Evolutionary conservation across 352 stramenopile genomes (phyloP).

Genomic region (Phytophthora cryptogea): DNA sequence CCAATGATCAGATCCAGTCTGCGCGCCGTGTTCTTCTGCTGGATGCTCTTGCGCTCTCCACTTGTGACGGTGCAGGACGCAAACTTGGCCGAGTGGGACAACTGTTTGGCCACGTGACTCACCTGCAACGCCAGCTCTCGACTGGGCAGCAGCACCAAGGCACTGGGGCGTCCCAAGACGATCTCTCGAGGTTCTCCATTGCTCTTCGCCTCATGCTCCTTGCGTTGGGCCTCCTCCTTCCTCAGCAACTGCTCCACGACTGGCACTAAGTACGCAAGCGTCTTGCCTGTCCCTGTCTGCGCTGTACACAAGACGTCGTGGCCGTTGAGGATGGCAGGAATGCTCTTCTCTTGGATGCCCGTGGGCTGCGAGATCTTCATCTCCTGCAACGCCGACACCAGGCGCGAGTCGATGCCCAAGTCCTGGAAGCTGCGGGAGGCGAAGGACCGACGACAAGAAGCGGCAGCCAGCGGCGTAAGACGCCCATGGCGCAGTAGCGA

Average conservation of each 20-base stretch:
- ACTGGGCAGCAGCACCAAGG: constrained; percentile 65
- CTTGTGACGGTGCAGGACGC: constrained; percentile 65
- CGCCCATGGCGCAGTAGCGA: constrained; percentile 11
- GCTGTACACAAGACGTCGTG: constrained; percentile 67
- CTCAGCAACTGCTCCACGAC: constrained; percentile 58
- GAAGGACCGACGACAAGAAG: constrained; percentile 10
- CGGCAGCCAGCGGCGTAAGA: background rate
- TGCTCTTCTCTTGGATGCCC: constrained; percentile 60
- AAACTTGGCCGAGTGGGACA: constrained; percentile 75
- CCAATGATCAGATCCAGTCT: constrained; percentile 76
- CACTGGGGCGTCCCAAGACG: constrained; percentile 45
- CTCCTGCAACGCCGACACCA: constrained; percentile 49
- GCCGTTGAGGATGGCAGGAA: constrained; percentile 46
- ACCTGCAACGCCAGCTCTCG: constrained; percentile 75
- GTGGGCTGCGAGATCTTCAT: constrained; percentile 56
- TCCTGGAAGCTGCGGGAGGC: constrained; percentile 34
- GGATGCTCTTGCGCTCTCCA: constrained; percentile 70
- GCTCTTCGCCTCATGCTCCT: constrained; percentile 14
- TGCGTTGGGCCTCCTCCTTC: constrained; percentile 37
- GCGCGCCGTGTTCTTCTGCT: constrained; percentile 51
- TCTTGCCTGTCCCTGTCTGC: constrained; percentile 75
- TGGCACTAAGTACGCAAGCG: constrained; percentile 63
- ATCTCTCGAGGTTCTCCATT: constrained; percentile 5
- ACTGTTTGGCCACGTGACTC: constrained; percentile 61
- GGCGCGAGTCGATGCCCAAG: constrained; percentile 44